Base-by-base conservation (phyloP, 306 rosid genomes). In the Arachis stenosperma region DNA sequence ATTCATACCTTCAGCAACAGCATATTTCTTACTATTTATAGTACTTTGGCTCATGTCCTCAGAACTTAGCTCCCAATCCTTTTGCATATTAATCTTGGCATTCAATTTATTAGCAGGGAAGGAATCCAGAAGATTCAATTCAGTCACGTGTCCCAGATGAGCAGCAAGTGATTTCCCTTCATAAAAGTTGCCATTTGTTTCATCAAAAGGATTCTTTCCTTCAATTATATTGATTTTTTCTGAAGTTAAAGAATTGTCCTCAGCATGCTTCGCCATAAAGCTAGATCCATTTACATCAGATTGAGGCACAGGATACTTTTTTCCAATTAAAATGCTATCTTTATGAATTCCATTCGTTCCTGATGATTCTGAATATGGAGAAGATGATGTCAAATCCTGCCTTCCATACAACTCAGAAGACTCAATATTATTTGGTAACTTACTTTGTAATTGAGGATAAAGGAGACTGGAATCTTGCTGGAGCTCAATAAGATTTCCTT, bases 391-490 rank as follows among this genome's bases (percentile, higher is more conserved):
- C 43, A 80, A 61, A 71, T 77, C 85, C 71, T 72, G 83, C 67
- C 77, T 57, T 65, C 66, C 69, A 43, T 65, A 87, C 71, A 66
- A 47, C 79, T 82, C 86, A 73, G 76, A 53, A 11, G 83, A 74
- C 75, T 75, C 85, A 46, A 22, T 68, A 33, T 33, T 33, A 41
- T 77, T 81, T 50, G 82, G 73, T 22, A 80, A 57, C 80, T 48
- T 79, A 47, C 75, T 77, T 37, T 83, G 86, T 27, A 61, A 11
- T 53, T 36, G 82, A 63, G 90, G 84, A 80, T 76, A 59, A 67
- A 57, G 56, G 57, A 73, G 47, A 69, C 73, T 43, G 15, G 77
- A 50, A 78, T 76, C 85, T 11, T 54, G 82, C 71, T 29, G 85
- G 70, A 54, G 77, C 60, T 80, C 81, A 62, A 57, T 59, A 37